Conservation (phyloP, 176 grass and related monocot species). For the Coix lacrymajobi region DNA sequence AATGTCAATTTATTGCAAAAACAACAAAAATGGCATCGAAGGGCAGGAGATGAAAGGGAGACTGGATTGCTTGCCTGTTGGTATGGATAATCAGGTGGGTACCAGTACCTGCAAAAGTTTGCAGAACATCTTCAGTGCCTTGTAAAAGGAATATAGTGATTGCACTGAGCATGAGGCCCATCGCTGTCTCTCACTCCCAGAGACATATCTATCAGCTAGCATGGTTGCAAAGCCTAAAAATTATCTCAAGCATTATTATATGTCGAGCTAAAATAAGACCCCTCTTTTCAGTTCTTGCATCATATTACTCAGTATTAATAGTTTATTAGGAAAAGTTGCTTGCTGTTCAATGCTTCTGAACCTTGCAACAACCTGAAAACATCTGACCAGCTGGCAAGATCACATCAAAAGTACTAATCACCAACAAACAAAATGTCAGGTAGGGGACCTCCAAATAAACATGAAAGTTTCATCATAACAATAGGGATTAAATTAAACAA, state of each 20-base stretch:
- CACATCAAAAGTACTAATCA: not conserved
- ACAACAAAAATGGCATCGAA: not conserved
- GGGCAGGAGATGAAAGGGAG: not conserved
- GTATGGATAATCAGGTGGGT: constrained; percentile 67
- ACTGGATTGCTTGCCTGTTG: constrained; percentile 53
- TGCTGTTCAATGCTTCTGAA: not conserved
- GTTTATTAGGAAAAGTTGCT: not conserved
- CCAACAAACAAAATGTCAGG: not conserved
- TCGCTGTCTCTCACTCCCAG: not conserved
- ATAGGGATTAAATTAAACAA: not conserved
- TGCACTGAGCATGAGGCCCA: constrained; percentile 12
- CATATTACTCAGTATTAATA: not conserved
- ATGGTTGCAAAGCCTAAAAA: constrained; percentile 18
- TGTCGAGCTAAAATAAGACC: not conserved
- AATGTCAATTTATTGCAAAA: not conserved
- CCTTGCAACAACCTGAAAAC: not conserved
- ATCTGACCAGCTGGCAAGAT: not conserved
- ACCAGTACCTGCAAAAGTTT: constrained; percentile 83
- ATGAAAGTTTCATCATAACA: not conserved
- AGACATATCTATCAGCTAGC: constrained; percentile 10
- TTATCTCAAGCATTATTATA: not conserved
- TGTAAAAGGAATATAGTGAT: constrained; percentile 21
- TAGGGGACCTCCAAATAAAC: not conserved
- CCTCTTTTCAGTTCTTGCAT: not conserved
- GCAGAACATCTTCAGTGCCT: constrained; percentile 36